A percentile compares a stretch with the other conserved stretches of the same genome.
Evolutionary conservation across 768 basidiomycete genomes (phyloP).

Genomic region (Lactifluus piperatus): DNA sequence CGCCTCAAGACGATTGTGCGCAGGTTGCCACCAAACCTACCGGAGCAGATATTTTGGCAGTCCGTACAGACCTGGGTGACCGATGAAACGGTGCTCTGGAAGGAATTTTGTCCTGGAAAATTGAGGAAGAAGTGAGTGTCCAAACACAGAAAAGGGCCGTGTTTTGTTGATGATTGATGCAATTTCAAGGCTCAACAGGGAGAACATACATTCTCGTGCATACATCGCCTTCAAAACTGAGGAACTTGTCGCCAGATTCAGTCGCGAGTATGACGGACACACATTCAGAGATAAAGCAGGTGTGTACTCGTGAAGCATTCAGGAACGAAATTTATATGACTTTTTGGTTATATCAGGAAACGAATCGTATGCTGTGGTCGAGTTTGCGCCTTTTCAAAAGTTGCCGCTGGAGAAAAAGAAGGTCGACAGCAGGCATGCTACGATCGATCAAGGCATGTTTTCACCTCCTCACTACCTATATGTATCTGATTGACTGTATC

Average conservation of each 20-base stretch:
- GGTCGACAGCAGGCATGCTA: conserved; percentile 68
- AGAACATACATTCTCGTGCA: conserved; percentile 79
- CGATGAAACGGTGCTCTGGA: conserved; percentile 64
- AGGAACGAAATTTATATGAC: background rate
- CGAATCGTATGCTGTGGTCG: conserved; percentile 82
- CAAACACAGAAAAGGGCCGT: background rate
- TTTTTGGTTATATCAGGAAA: conserved; percentile 49
- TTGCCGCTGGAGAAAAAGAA: conserved; percentile 70
- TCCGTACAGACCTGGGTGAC: conserved; percentile 80
- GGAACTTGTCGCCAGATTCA: conserved; percentile 64
- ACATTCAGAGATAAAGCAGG: conserved; percentile 87
- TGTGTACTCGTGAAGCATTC: conserved; percentile 27
- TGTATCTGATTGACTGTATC: background rate
- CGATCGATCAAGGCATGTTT: conserved; percentile 76
- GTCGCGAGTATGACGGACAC: conserved; percentile 85
- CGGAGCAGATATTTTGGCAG: conserved; percentile 90
- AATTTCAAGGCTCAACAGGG: conserved; percentile 59
- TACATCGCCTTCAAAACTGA: conserved; percentile 84
- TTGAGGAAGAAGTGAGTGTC: conserved; percentile 51
- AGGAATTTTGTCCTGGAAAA: conserved; percentile 58
- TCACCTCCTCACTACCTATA: background rate
- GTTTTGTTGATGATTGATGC: background rate
- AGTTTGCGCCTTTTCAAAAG: conserved; percentile 91
- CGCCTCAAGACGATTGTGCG: conserved; percentile 84
- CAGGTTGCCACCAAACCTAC: conserved; percentile 83